These are phyloP conservation scores for Papiliotrema flavescens DNA, from an alignment of 1,284 basidiomycete species.

Conservation along the genomic window DNA sequence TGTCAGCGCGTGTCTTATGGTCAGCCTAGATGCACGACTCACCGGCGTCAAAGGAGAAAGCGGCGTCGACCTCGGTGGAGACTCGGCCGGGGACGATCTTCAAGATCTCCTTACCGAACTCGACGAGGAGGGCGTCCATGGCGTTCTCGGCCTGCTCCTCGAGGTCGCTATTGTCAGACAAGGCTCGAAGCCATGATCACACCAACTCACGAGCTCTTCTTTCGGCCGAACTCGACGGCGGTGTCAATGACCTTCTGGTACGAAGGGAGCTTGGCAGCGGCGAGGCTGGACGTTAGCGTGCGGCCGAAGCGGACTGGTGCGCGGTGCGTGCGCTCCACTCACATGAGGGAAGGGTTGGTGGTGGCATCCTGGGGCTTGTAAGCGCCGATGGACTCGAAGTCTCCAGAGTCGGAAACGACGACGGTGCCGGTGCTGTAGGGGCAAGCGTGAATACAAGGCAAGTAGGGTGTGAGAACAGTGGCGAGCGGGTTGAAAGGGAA, in stretches of 20 bases:
- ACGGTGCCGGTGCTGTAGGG: constrained; percentile 69
- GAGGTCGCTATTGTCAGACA: constrained; percentile 51
- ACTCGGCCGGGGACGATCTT: constrained; percentile 96
- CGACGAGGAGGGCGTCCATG: constrained; percentile 87
- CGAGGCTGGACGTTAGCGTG: constrained; percentile 62
- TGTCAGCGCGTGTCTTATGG: no score
- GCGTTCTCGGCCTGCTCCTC: constrained; percentile 72
- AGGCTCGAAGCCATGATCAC: background rate
- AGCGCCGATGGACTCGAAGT: constrained; percentile 64
- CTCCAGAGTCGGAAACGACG: constrained; percentile 89
- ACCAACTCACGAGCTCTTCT: constrained; percentile 60
- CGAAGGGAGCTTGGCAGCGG: constrained; percentile 83
- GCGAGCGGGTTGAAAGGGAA: background rate
- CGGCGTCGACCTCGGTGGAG: constrained; percentile 97
- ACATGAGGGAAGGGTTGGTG: constrained; percentile 81
- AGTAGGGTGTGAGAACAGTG: background rate
- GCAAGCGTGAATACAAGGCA: background rate
- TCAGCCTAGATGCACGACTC: no score
- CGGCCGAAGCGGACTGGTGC: background rate
- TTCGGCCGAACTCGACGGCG: constrained; percentile 78
- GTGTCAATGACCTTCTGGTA: constrained; percentile 80
- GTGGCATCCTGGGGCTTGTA: constrained; percentile 95
- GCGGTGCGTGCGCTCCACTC: constrained; percentile 8
- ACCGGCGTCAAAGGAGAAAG: constrained; percentile 88
- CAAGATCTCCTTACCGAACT: constrained; percentile 95